Base-by-base conservation (phyloP, 2,329 filamentous ascomycete species). In the Pseudonectria buxi region DNA sequence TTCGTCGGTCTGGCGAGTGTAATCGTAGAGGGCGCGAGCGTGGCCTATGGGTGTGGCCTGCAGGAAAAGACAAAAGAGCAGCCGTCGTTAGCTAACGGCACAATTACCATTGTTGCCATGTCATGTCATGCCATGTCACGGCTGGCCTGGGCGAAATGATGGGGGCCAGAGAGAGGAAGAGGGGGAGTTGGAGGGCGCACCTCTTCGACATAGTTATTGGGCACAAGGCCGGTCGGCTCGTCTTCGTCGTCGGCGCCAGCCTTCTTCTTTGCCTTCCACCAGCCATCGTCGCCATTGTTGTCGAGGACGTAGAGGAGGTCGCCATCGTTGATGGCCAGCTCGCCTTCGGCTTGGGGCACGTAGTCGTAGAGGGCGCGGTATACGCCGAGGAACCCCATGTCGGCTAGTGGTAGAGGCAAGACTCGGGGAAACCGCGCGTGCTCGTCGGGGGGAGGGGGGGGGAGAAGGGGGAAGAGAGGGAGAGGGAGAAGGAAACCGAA, bases 201-300 rank as follows among this genome's bases (percentile, higher is more conserved):
- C 81, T 94, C 80, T 68, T 95, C 83, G 37, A 98, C 74, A 60
- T 98, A 98, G 61, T 95, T 98, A 58, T 85, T 89, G 11, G 92
- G 92, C 40, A 98, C 81, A 56, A 95, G 65, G 41, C 89, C 89
- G 50, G 87, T 79, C 3, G 89, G 89, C 63, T 95, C 89, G 28
- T 95, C 89, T 28, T 94, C 88, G 28, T 94, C 88, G 26, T 89
- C 85, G 16, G 69, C 74, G 24, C 76, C 76, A 45, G 88, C 87
- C 67, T 82, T 86, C 72, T 94, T 95, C 71, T 94, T 95, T 31
- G 85, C 87, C 62, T 82, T 92, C 92, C 92, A 96, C 92, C 92
- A 96, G 58, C 87, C 65, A 80, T 78, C 74, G 24, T 85, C 80
- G 33, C 65, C 59, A 45, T 78, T 83, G 67, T 94, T 94, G 53